Base-by-base conservation (phyloP, 345 rosid genomes). In the Lepidium sativum region DNA sequence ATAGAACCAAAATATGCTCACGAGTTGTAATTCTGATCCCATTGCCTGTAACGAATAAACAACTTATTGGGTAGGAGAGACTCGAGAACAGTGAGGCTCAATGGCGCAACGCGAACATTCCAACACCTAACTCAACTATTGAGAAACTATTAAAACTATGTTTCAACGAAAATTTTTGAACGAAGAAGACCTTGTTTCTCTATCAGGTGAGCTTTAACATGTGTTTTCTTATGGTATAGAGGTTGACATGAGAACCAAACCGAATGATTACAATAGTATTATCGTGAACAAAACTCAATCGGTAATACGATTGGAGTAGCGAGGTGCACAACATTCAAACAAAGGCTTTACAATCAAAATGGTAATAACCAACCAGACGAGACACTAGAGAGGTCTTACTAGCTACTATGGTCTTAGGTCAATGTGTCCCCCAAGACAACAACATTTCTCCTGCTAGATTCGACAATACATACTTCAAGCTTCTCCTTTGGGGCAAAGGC, bases 111-210 rank as follows among this genome's bases (percentile, higher is more conserved):
- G 79, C 53, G 18, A 81, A 83, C 70, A 87, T 92, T 61, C 97
- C 98, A 18, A 77, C 97, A 18, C 97, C 98, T n/a, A 89, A 89
- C 71, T 87, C 94, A 7, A 94, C 99, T 17, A 71, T 87, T 73
- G 92, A 84, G 64, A 89, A 80, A 77, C 97, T 87, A 38, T 14
- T 86, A 43, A 56, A 72, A n/a, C n/a, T 14, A 12, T 81, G 63
- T 92, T 89, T 84, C 79, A 78, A 47, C 96, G 92, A 23, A 84
- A 87, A 73, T 92, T 96, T 63, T 90, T 89, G 5, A 42, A 86
- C 9, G 80, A 84, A 77, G 84, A 62, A 33, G 96, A 94, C 63
- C 96, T 94, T 25, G 97, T 89, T 7, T 86, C 96, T 6, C 84
- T 92, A 62, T 92, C 97, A 70, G 98, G 98, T 87, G 15, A 67